Evolutionary conservation across 2,329 filamentous ascomycete genomes (phyloP), one percentile per base, ranked within the genome.

Genomic region (Colletotrichum sp.): DNA sequence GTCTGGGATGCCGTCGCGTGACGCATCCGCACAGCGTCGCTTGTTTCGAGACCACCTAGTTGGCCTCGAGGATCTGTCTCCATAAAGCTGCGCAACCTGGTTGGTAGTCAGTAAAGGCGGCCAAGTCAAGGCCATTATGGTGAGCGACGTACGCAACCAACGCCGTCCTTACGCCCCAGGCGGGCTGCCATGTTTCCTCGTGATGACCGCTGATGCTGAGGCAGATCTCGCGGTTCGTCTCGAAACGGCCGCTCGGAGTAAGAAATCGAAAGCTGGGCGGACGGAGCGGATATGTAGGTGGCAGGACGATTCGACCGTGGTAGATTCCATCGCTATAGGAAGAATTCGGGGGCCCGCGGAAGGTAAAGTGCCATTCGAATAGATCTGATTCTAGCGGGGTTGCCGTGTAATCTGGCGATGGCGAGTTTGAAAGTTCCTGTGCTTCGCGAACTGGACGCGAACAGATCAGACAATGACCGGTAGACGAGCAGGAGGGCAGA

Each of bases 361-460:
- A 90, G 0, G 97, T 99, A 87, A 99, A 99, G 88, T 99, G 97
- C 97, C 97, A 99, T 86, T 99, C 96, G 86, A 98, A 98, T 70
- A 99, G 93, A 85, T 99, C 96, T 36, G 92, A 89, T 83, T 99
- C 96, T 77, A 96, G 92, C 0, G 97, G 97, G 6, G 93, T 89
- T 55, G 96, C 97, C 80, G 94, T 92, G 86, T 96, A 98, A 87
- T 98, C 95, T 70, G 95, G 89, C 4, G 95, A 97, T 6, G 96
- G 95, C 49, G 94, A 91, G 75, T 89, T 90, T 77, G 95, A 93
- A 72, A 99, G 92, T 84, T 99, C 97, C 75, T 94, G 90, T 74
- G 96, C 96, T 92, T 99, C 97, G 86, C 95, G 95, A 82, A 98
- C 94, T 95, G 79, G n/a, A 18, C 36, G 15, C 60, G 18, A 24